Base-by-base conservation (phyloP, 768 basidiomycete genomes). In the Royoungia palumana region DNA sequence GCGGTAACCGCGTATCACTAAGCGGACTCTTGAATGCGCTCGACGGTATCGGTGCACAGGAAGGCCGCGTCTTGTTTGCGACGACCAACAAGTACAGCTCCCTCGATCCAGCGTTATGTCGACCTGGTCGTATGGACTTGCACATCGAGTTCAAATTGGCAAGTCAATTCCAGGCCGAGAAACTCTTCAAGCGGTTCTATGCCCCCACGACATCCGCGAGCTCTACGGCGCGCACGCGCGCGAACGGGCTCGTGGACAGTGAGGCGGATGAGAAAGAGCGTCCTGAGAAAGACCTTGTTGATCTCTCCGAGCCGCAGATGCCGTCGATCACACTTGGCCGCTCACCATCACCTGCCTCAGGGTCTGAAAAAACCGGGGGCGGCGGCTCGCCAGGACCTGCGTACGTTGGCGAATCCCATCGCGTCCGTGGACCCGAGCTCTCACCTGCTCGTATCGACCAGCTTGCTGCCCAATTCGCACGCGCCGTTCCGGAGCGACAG, bases 71-170 rank as follows among this genome's bases (percentile, higher is more conserved):
- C 24, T 71, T 88, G 7, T 87, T 87, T 44, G 87, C 87, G 5
- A 89, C 87, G 4, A 88, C 87, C 1, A 90, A 91, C 70, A 80
- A 83, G 55, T 87, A 84, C 64, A 60, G 66, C 8, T 69, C 78
- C 2, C 79, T 92, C 22, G 89, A 90, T 57, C 75, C 85, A 2
- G 89, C 89, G 2, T 75, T 91, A 21, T 79, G 77, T 57, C 81
- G 89, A 36, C 84, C 88, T 1, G 89, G 89, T 21, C 81, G 89
- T 12, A 83, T 91, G 81, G 88, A 91, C 61, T 60, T 89, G 17
- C 85, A 88, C 55, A 70, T 91, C 49, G 82, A 89, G 60, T 90
- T 89, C 69, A 79, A 78, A 58, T 73, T 82, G n/a, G 84, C 89
- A 13, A 87, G 82, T 61, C 75, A 70, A 49, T 80, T 76, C 67